These are phyloP conservation scores for Tephrocybe sp. DNA, from an alignment of 768 basidiomycete species.

Conservation along the genomic window DNA sequence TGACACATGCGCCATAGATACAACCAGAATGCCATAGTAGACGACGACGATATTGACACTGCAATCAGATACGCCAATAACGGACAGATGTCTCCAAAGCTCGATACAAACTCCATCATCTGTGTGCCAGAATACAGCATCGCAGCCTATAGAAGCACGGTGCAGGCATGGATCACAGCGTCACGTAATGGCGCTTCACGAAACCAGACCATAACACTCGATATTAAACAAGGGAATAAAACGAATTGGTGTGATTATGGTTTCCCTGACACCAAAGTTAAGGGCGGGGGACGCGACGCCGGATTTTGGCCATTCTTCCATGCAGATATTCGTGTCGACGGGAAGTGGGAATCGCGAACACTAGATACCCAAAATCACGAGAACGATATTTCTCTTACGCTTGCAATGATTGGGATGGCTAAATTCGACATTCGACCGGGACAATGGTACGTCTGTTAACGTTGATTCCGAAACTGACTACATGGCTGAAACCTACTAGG, in stretches of 20 bases:
- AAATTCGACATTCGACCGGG: conserved; percentile 6
- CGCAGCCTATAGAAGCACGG: conserved; percentile 1
- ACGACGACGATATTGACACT: neutral
- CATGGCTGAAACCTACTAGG: neutral
- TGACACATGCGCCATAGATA: neutral
- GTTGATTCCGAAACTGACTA: neutral
- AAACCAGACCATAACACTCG: conserved; percentile 4
- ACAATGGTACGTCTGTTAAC: conserved; percentile 1
- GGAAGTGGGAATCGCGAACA: neutral
- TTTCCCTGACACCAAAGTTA: neutral
- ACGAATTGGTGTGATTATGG: conserved; percentile 10
- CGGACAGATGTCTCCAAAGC: neutral
- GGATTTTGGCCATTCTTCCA: conserved; percentile 10
- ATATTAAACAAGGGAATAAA: conserved; percentile 3
- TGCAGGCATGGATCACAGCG: conserved; percentile 1
- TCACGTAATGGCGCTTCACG: neutral
- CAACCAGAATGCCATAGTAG: neutral
- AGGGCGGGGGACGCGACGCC: neutral
- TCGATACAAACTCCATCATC: neutral
- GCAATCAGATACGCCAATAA: neutral
- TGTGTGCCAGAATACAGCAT: conserved; percentile 6
- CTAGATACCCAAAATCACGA: conserved; percentile 3
- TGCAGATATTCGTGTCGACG: neutral
- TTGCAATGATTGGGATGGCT: conserved; percentile 8
- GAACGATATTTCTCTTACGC: neutral